A percentile compares a stretch with the other conserved stretches of the same genome.
Evolutionary conservation across 148 eudicot genomes (phyloP).

Genomic region (Cornus florida): DNA sequence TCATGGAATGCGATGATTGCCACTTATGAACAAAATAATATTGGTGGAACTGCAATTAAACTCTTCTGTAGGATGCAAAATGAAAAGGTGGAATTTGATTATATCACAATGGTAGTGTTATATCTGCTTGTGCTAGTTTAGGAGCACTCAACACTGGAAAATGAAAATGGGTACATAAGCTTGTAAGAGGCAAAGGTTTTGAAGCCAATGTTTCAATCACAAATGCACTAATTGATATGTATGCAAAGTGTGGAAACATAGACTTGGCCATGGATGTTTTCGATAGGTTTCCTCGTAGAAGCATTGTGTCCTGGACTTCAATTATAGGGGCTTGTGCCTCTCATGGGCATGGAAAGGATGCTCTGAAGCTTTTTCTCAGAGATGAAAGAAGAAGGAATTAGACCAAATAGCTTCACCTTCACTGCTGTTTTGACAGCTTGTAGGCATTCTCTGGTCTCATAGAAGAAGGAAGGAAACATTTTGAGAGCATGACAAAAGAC

Average conservation of each 20-base stretch:
- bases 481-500: conserved; percentile 26
- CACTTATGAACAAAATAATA: conserved; percentile 25
- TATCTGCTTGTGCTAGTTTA: conserved; percentile 26
- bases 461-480: conserved; percentile 31
- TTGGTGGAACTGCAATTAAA: conserved; percentile 12
- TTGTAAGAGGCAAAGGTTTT: conserved; percentile 24
- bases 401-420: conserved; percentile 31
- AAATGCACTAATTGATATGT: conserved; percentile 28
- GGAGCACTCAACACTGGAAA: conserved; percentile 23
- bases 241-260: conserved; percentile 25
- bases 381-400: conserved; percentile 26
- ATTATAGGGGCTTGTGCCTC: conserved; percentile 34
- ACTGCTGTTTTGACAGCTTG: conserved; percentile 35
- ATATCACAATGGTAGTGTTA: conserved; percentile 28
- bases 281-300: conserved; percentile 16
- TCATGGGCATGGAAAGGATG: conserved; percentile 28
- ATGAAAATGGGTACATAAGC: conserved; percentile 15
- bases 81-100: conserved; percentile 15
- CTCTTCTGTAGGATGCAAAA: conserved; percentile 17
- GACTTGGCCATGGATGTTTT: conserved; percentile 20
- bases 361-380: conserved; percentile 17
- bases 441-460: conserved; percentile 33
- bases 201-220: conserved; percentile 22
- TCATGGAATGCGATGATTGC: conserved; percentile 42
- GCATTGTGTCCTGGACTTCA: conserved; percentile 30